Percentiles rank a stretch among this genome's conserved stretches.
Evolutionary conservation across 441 rosid genomes (phyloP).

Genomic region (Biscutella laevigata): DNA sequence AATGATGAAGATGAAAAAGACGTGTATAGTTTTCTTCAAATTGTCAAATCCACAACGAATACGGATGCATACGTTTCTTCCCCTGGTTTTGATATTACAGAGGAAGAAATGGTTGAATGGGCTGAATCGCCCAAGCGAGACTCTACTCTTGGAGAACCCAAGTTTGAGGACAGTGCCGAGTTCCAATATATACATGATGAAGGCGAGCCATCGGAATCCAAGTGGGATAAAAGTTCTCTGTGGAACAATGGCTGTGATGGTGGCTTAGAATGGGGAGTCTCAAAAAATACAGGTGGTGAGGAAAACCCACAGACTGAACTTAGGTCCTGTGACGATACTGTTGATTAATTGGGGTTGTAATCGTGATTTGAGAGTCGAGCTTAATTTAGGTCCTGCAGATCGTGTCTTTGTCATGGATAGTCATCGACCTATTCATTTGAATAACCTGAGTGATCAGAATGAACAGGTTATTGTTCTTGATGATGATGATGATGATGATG

Average conservation of each 20-base stretch:
- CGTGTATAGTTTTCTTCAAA: constrained; percentile 68
- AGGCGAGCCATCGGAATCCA: constrained; percentile 28
- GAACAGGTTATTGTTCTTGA: constrained; percentile 72
- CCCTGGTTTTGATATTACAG: constrained; percentile 58
- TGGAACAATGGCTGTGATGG: constrained; percentile 23
- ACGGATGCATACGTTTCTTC: constrained; percentile 44
- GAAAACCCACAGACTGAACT: constrained; percentile 20
- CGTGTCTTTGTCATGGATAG: constrained; percentile 83
- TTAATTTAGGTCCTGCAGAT: constrained; percentile 46
- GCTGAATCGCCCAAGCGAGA: constrained; percentile 60
- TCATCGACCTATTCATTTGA: constrained; percentile 87
- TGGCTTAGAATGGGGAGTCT: constrained; percentile 38
- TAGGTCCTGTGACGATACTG: constrained; percentile 49
- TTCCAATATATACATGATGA: constrained; percentile 24
- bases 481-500: constrained; percentile 65
- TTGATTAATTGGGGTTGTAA: constrained; percentile 91
- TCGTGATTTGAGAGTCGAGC: constrained; percentile 52
- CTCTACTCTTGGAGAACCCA: constrained; percentile 40
- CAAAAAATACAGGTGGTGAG: constrained; percentile 7
- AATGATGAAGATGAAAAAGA: constrained; percentile 40
- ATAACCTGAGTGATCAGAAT: constrained; percentile 65
- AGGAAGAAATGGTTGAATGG: constrained; percentile 54
- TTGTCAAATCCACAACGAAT: constrained; percentile 45
- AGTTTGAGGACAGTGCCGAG: constrained; percentile 65
- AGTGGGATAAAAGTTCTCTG: constrained; percentile 36